A percentile compares a stretch with the other conserved stretches of the same genome.
phyloP scores from a whole-genome alignment of 2,329 filamentous ascomycete genomes.

The Cadophora sp. region DNA sequence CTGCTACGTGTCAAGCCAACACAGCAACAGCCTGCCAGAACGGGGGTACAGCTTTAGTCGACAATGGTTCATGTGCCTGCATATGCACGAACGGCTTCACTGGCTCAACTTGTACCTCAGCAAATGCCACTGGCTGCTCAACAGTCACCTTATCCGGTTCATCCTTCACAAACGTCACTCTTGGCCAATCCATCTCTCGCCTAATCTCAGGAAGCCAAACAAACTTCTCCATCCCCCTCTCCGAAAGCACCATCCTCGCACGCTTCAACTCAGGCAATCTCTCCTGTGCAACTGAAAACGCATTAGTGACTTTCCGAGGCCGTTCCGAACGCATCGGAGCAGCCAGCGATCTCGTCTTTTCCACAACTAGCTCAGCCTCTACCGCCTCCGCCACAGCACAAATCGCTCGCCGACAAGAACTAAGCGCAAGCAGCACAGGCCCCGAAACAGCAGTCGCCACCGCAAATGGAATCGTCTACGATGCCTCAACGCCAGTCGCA shows the following conservation, averaged over 20 bases:
- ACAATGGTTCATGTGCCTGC: conserved; percentile 76
- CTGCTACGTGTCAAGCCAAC: conserved; percentile 60
- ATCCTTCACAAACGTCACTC: conserved; percentile 69
- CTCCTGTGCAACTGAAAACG: conserved; percentile 85
- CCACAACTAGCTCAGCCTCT: conserved; percentile 24
- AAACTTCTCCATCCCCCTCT: conserved; percentile 80
- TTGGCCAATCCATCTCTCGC: conserved; percentile 80
- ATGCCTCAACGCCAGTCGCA: conserved; percentile 14
- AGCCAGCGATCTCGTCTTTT: conserved; percentile 31
- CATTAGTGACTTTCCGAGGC: conserved; percentile 83
- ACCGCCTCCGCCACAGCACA: conserved; percentile 13
- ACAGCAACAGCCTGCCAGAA: conserved; percentile 71
- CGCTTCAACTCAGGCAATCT: conserved; percentile 78
- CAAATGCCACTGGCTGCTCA: conserved; percentile 61
- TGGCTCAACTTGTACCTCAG: conserved; percentile 61
- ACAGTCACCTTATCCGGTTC: conserved; percentile 53
- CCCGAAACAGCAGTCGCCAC: conserved; percentile 1
- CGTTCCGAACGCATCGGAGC: conserved; percentile 34
- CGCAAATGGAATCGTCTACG: conserved; percentile 19
- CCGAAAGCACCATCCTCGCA: conserved; percentile 71
- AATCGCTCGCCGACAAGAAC: background rate
- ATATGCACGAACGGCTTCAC: conserved; percentile 91
- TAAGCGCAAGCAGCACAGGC: background rate
- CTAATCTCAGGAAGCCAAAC: conserved; percentile 69
- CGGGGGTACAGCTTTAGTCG: conserved; percentile 78